Conservation (phyloP, 2,329 filamentous ascomycete species). For the Neoascochyta sp. region DNA sequence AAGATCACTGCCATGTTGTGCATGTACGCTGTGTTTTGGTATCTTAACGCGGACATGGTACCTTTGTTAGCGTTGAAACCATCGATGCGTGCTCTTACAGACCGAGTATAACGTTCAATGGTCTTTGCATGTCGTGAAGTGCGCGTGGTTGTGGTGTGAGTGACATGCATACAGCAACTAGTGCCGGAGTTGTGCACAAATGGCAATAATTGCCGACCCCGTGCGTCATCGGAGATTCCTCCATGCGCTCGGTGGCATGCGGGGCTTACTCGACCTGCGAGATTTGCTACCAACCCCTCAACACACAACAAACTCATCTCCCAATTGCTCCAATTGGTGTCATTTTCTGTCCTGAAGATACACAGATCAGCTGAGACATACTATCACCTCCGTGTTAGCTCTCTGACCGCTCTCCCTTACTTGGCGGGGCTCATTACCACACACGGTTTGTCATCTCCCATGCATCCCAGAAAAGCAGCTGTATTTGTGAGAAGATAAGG, state of each 20-base stretch:
- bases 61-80: neutral
- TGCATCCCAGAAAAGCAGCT: slow-evolving; percentile 2
- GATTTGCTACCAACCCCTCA: slow-evolving; percentile 3
- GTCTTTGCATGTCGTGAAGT: neutral
- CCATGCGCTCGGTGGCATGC: neutral
- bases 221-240: slow-evolving; percentile 3
- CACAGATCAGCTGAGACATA: neutral
- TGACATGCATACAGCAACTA: slow-evolving; percentile 1
- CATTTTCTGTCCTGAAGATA: neutral
- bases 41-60: no score
- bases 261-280: slow-evolving; percentile 2
- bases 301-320: slow-evolving; percentile 3
- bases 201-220: slow-evolving; percentile 2
- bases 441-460: slow-evolving; percentile 7
- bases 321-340: slow-evolving; percentile 4
- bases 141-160: neutral
- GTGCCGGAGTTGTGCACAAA: neutral
- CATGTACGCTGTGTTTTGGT: no score
- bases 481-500: slow-evolving; percentile 1
- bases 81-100: neutral
- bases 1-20: no score
- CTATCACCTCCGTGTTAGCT: neutral
- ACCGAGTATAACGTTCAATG: neutral
- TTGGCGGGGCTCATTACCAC: slow-evolving; percentile 1
- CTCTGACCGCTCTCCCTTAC: neutral